A percentile compares a stretch with the other conserved stretches of the same genome.
phyloP scores from a whole-genome alignment of 1,284 basidiomycete genomes.

The Apiotrichum porosum region DNA sequence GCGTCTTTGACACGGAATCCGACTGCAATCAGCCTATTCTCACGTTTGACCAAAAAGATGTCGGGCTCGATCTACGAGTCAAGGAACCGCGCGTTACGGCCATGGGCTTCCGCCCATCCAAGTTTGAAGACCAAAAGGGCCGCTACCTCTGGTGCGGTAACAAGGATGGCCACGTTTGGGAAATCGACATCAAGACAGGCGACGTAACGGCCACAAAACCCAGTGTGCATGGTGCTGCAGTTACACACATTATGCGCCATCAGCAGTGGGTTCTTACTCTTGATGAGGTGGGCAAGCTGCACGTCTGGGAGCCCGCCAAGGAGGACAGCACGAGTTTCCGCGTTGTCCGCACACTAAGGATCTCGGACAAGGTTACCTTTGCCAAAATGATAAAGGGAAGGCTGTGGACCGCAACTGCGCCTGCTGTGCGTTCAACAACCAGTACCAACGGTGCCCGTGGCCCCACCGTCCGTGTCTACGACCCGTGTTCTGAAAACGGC shows the following conservation, averaged over 20 bases:
- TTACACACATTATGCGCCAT: slow-evolving; percentile 68
- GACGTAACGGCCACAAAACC: slow-evolving; percentile 57
- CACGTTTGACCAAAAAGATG: slow-evolving; percentile 59
- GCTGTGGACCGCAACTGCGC: slow-evolving; percentile 65
- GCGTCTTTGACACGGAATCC: slow-evolving; percentile 51
- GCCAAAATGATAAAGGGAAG: slow-evolving; percentile 65
- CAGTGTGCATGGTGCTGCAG: slow-evolving; percentile 60
- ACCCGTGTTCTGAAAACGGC: slow-evolving; percentile 37
- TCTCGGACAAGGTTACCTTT: slow-evolving; percentile 76
- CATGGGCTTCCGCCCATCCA: slow-evolving; percentile 66
- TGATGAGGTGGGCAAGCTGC: slow-evolving; percentile 75
- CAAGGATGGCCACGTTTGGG: slow-evolving; percentile 78
- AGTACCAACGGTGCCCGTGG: slow-evolving; percentile 52
- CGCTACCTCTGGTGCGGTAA: slow-evolving; percentile 75
- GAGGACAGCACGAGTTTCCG: slow-evolving; percentile 35
- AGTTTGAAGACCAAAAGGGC: slow-evolving; percentile 48
- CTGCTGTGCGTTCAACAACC: slow-evolving; percentile 42
- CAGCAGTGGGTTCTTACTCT: slow-evolving; percentile 66
- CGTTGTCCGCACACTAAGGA: slow-evolving; percentile 61
- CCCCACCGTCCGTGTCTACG: slow-evolving; percentile 73
- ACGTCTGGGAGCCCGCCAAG: slow-evolving; percentile 57
- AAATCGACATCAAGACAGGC: slow-evolving; percentile 66
- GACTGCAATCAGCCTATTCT: slow-evolving; percentile 41
- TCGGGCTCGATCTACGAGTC: slow-evolving; percentile 54
- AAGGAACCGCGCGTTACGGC: slow-evolving; percentile 69